A percentile compares a stretch with the other conserved stretches of the same genome.
Evolutionary conservation across 2,329 filamentous ascomycete species (phyloP).

Genomic region (Xylaria sp.): DNA sequence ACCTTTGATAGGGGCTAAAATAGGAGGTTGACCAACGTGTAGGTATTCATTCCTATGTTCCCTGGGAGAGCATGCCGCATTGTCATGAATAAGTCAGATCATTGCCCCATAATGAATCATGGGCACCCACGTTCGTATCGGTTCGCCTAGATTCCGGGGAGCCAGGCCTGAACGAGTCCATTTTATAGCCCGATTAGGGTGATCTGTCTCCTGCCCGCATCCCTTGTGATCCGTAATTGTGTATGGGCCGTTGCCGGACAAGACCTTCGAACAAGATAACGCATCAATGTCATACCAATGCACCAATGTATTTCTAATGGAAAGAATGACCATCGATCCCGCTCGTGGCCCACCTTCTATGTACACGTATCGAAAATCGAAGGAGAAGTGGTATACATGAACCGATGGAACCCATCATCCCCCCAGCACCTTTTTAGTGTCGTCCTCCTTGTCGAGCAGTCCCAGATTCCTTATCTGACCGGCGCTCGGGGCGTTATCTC

Average conservation of each 20-base stretch:
- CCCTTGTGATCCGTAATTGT: neutral
- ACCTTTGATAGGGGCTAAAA: too few relatives aligned
- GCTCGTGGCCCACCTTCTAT: conserved; percentile 38
- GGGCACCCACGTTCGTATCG: neutral
- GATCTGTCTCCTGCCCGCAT: neutral
- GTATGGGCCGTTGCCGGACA: neutral
- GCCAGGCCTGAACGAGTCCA: neutral
- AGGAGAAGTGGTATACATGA: conserved; percentile 30
- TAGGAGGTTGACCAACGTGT: neutral
- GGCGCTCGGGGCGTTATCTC: conserved; percentile 83
- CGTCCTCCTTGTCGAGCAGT: conserved; percentile 83
- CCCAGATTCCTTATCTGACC: conserved; percentile 90
- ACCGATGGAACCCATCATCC: conserved; percentile 34
- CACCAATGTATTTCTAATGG: conserved; percentile 25
- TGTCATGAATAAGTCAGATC: neutral
- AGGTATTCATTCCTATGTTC: neutral
- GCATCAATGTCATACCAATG: conserved; percentile 5
- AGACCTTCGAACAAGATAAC: conserved; percentile 13
- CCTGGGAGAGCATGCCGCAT: neutral
- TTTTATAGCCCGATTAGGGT: neutral
- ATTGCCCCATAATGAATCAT: neutral
- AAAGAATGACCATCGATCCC: conserved; percentile 34
- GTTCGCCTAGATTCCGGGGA: neutral
- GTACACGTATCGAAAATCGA: conserved; percentile 39
- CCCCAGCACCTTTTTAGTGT: conserved; percentile 70